Evolutionary conservation across 2,329 filamentous ascomycete species (phyloP).

Genomic region (Botrytis elliptica): DNA sequence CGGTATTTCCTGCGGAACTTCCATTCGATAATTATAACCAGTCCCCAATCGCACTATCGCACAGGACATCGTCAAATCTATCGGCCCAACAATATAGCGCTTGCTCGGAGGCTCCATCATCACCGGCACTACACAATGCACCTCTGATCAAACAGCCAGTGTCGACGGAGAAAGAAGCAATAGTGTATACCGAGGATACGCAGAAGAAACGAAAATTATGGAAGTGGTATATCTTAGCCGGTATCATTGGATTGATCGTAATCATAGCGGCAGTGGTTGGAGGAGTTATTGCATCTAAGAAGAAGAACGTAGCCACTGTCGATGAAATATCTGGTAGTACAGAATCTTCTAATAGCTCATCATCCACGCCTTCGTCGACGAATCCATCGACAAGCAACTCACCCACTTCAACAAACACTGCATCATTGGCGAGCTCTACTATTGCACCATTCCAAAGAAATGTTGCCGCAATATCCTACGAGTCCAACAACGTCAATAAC

Average conservation of each 20-base stretch:
- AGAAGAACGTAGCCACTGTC: neutral
- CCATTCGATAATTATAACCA: neutral
- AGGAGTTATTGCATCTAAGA: neutral
- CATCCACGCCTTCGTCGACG: neutral
- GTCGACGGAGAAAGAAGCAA: neutral
- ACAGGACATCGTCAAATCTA: constrained; percentile 7
- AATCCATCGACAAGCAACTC: neutral
- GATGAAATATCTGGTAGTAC: neutral
- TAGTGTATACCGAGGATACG: neutral
- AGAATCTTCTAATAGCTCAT: neutral
- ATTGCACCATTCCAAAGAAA: constrained; percentile 15
- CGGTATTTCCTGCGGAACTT: constrained; percentile 10
- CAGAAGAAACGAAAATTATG: neutral
- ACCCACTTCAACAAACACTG: neutral
- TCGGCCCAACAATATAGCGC: neutral
- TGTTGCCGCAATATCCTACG: constrained; percentile 26
- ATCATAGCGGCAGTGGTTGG: constrained; percentile 1
- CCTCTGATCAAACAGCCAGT: neutral
- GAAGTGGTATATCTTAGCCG: constrained; percentile 9
- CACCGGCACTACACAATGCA: neutral
- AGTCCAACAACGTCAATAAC: constrained; percentile 16
- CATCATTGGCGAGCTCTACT: neutral
- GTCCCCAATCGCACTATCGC: neutral
- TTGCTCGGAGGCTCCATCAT: neutral
- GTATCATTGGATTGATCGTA: neutral